These are phyloP conservation scores for Nicotiana obtusifolia DNA, from an alignment of 257 asterid species.

Conservation along the genomic window DNA sequence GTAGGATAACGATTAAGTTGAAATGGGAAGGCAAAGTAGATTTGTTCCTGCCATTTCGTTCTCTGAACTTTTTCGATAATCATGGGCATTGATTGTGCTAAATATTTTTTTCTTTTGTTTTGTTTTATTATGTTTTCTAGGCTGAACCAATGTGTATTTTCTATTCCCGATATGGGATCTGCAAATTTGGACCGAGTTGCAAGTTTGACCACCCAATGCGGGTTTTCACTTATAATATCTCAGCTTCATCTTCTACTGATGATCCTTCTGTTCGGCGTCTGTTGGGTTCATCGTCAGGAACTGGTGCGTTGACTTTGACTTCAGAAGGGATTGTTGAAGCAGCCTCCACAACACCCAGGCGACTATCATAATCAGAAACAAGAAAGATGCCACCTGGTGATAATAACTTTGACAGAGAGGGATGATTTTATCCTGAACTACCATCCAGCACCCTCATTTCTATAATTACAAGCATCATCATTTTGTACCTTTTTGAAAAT, in stretches of 20 bases:
- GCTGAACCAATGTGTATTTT: slow-evolving; percentile 88
- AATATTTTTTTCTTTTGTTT: slow-evolving; percentile 3
- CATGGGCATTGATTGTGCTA: background rate
- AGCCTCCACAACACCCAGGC: slow-evolving; percentile 48
- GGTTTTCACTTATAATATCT: slow-evolving; percentile 51
- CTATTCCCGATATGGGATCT: slow-evolving; percentile 92
- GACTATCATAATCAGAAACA: slow-evolving; percentile 51
- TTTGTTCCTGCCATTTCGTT: background rate
- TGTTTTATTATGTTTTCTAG: slow-evolving; percentile 35
- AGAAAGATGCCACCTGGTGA: slow-evolving; percentile 62
- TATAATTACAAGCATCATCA: background rate
- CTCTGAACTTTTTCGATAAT: background rate
- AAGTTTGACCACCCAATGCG: slow-evolving; percentile 97
- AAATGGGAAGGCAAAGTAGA: background rate
- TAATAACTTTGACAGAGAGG: slow-evolving; percentile 59
- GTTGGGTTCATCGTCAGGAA: slow-evolving; percentile 61
- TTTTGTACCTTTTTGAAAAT: slow-evolving; percentile 29
- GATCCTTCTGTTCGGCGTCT: slow-evolving; percentile 41
- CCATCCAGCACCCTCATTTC: slow-evolving; percentile 19
- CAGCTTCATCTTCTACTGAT: slow-evolving; percentile 59
- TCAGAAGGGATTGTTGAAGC: slow-evolving; percentile 60
- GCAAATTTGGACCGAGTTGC: slow-evolving; percentile 99
- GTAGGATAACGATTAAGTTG: too few species aligned
- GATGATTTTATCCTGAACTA: slow-evolving; percentile 38
- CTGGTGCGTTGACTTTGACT: slow-evolving; percentile 48